Base-by-base conservation (phyloP, 805 yeast genomes). In the Spathaspora passalidarum region DNA sequence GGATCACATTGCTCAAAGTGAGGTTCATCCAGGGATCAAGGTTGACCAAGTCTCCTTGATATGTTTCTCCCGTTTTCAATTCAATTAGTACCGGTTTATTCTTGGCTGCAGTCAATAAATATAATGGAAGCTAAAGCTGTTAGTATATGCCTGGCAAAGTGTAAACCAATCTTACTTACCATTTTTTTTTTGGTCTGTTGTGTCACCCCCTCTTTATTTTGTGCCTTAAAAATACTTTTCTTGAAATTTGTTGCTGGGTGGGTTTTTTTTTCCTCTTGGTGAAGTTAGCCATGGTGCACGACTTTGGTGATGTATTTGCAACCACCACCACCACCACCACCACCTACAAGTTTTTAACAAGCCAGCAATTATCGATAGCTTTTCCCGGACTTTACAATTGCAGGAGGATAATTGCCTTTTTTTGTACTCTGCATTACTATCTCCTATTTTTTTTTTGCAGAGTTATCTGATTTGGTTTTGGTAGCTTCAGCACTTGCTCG, bases 1-100 rank as follows among this genome's bases (percentile, higher is more conserved):
- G 86, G 40, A 82, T 79, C 13, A 85, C 97, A 51, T 90, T 83
- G 26, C 75, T 75, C 44, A 94, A 73, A 1, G 96, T 87, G 53
- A 94, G 73, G 64, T 94, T 94, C 99, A 94, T 94, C 90, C 95
- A 88, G 34, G 88, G 83, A 63, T 94, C 99, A 56, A 96, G 89
- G 59, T 88, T 86, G 46, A 81, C 80, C 49, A 94, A 73, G 46
- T 78, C 79, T 42, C 99, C 99, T 58, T 85, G 86, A 42, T 91
- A 73, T 8, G 92, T 83, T 58, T 88, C 97, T 26, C 98, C 97
- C 46, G 86, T 83, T 65, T 94, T 94, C 60, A 94, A 79, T 64
- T 92, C 99, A 41, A 94, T 88, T 59, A 86, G 76, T 58, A 94
- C 78, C 32, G 90, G 86, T 59, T 88, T 91, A 47, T 88, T 91